Percentiles rank a stretch among this genome's conserved stretches.
These are phyloP conservation scores for Puccinia polysora DNA, from an alignment of 1,284 basidiomycete genomes.

Conservation along the genomic window DNA sequence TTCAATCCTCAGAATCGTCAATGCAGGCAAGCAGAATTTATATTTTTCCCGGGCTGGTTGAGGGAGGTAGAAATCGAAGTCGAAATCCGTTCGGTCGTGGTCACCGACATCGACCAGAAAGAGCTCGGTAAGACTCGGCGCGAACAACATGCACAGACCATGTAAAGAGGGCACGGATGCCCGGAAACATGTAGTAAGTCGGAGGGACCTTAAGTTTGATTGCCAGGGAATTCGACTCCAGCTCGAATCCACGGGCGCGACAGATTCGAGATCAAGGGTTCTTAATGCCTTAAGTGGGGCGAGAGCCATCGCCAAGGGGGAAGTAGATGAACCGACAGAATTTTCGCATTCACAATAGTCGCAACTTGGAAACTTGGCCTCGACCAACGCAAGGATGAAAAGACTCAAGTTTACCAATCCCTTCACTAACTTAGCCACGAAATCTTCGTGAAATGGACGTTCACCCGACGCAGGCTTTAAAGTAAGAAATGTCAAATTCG, in stretches of 20 bases:
- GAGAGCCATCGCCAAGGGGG: not conserved
- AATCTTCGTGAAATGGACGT: not conserved
- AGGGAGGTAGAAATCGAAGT: no score
- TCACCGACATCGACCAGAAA: no score
- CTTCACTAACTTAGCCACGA: not conserved
- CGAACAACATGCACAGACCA: not conserved
- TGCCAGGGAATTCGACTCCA: conserved; percentile 6
- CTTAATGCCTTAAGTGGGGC: not conserved
- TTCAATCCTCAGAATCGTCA: no score
- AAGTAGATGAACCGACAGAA: not conserved
- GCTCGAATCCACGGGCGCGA: not conserved
- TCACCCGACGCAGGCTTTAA: not conserved
- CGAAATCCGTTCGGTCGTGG: no score
- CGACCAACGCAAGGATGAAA: not conserved
- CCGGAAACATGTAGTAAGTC: not conserved
- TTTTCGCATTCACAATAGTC: not conserved
- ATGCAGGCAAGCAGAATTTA: no score
- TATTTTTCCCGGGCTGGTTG: no score
- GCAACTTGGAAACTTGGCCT: not conserved
- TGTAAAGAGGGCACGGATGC: not conserved
- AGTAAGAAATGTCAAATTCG: not conserved
- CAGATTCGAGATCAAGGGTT: not conserved
- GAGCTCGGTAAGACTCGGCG: not conserved
- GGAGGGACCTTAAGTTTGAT: not conserved
- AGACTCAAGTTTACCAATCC: not conserved